Conservation (phyloP, 345 rosid genomes). For the Psidium friedrichsthalianum region DNA sequence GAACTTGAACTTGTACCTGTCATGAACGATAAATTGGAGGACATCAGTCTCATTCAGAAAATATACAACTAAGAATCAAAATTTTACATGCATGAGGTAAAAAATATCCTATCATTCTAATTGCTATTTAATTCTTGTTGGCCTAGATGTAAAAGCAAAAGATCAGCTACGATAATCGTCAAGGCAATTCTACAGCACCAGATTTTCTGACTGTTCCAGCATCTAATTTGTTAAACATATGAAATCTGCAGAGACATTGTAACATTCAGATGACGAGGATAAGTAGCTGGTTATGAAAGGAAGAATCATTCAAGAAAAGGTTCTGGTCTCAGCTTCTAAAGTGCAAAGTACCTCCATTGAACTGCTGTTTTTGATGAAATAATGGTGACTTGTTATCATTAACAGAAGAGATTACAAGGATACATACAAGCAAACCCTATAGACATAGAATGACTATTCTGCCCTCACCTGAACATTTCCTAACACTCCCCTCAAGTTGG, state of each 20-base stretch:
- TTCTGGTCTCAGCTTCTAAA: background rate
- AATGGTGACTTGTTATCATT: too few species aligned
- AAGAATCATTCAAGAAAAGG: background rate
- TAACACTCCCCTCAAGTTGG: too few species aligned
- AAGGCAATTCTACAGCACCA: background rate
- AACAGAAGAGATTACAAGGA: too few species aligned
- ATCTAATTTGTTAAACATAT: background rate
- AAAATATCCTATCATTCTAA: background rate
- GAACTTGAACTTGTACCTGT: conserved; percentile 95
- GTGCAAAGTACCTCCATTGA: background rate
- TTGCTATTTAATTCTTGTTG: background rate
- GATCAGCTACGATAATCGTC: background rate
- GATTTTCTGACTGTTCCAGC: background rate
- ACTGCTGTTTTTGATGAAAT: too few species aligned
- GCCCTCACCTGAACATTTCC: too few species aligned
- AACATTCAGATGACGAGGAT: background rate
- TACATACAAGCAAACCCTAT: too few species aligned
- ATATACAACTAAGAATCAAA: background rate
- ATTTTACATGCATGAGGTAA: background rate
- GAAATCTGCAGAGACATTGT: background rate
- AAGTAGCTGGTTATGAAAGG: background rate
- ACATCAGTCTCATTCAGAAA: background rate
- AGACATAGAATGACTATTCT: too few species aligned
- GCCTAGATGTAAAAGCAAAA: background rate
- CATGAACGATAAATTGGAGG: conserved; percentile 11